These are phyloP conservation scores for Saccharomycopsis javanensis DNA, from an alignment of 805 yeast species.

Conservation along the genomic window DNA sequence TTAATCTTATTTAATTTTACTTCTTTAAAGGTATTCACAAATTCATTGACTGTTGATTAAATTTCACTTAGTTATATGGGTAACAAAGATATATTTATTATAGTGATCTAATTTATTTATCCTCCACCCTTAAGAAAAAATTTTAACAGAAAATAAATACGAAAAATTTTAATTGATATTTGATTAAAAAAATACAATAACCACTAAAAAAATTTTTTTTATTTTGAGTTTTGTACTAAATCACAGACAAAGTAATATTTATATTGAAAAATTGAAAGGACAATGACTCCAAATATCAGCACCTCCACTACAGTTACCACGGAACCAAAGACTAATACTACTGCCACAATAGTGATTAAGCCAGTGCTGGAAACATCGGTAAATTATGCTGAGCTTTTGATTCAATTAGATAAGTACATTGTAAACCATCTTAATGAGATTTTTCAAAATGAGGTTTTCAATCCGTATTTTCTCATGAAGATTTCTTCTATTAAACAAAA, in stretches of 20 bases:
- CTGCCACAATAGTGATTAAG: not conserved
- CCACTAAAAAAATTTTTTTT: no score
- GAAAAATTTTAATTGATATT: no score
- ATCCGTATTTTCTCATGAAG: not conserved
- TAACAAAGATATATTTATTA: no score
- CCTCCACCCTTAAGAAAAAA: no score
- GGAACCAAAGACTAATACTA: not conserved
- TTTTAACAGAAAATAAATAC: no score
- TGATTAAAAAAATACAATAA: no score
- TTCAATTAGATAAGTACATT: not conserved
- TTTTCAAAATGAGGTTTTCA: not conserved
- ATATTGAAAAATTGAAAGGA: not conserved
- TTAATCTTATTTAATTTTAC: no score
- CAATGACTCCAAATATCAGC: not conserved
- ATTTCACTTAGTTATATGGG: no score
- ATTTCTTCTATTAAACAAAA: not conserved
- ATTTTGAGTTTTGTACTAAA: no score
- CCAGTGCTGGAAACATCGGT: not conserved
- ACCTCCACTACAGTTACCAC: not conserved
- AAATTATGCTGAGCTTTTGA: not conserved
- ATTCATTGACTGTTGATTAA: no score
- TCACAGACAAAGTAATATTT: not conserved
- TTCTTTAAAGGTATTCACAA: no score
- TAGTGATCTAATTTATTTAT: no score
- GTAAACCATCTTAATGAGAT: not conserved